A percentile compares a stretch with the other conserved stretches of the same genome.
These are phyloP conservation scores for Phytophthora europaea DNA, from an alignment of 352 stramenopile genomes.

Conservation along the genomic window DNA sequence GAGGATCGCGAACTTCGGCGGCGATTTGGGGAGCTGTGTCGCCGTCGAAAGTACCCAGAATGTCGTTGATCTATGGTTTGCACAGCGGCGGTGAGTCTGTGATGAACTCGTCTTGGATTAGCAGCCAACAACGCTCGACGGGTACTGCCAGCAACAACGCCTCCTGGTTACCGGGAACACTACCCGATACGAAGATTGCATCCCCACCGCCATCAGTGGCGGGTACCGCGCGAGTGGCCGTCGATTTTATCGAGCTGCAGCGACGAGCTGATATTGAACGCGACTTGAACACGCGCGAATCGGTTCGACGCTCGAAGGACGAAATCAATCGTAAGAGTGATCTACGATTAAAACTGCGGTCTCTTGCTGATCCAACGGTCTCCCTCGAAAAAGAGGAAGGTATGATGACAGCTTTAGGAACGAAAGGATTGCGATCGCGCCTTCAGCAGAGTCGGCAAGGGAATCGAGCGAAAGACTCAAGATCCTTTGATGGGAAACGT, in stretches of 20 bases:
- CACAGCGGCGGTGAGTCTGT: slow-evolving; percentile 4
- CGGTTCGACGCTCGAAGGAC: slow-evolving; percentile 37
- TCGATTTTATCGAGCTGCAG: slow-evolving; percentile 51
- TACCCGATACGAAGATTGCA: background rate
- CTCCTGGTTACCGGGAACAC: slow-evolving; percentile 8
- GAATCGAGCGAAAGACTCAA: slow-evolving; percentile 1
- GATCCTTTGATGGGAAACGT: slow-evolving; percentile 6
- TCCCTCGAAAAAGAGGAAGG: slow-evolving; percentile 61
- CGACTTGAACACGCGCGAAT: slow-evolving; percentile 57
- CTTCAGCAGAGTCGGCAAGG: slow-evolving; percentile 22
- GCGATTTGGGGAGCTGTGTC: slow-evolving; percentile 31
- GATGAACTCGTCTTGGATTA: slow-evolving; percentile 21
- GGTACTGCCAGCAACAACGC: slow-evolving; percentile 23
- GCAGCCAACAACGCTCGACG: slow-evolving; percentile 23
- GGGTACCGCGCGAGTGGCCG: slow-evolving; percentile 26
- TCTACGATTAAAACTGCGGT: slow-evolving; percentile 58
- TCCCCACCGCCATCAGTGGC: slow-evolving; percentile 17
- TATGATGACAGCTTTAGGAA: slow-evolving; percentile 20
- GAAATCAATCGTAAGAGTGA: slow-evolving; percentile 50
- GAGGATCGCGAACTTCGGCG: slow-evolving; percentile 26
- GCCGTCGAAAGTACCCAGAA: slow-evolving; percentile 41
- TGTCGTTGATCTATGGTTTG: slow-evolving; percentile 29
- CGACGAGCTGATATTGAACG: slow-evolving; percentile 56
- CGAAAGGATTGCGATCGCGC: slow-evolving; percentile 18
- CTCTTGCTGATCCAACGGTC: slow-evolving; percentile 56